A percentile compares a stretch with the other conserved stretches of the same genome.
Evolutionary conservation across 2,329 filamentous ascomycete genomes (phyloP).

Genomic region (Fusarium sp.): DNA sequence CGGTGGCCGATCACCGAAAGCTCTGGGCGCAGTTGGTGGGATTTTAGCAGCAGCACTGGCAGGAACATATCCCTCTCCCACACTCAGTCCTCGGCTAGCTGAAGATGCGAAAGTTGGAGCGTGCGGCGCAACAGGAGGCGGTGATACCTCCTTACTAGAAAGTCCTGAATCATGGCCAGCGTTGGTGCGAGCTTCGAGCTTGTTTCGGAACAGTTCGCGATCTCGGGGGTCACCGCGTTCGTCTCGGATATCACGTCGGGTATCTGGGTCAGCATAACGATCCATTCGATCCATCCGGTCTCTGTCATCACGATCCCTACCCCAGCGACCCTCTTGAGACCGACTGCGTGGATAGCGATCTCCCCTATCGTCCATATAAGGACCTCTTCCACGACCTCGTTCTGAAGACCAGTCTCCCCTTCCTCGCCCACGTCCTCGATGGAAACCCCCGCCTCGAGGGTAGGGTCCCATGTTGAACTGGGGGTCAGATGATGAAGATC

Average conservation of each 20-base stretch:
- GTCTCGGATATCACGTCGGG: slow-evolving; percentile 59
- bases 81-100: slow-evolving; percentile 57
- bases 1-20: slow-evolving; percentile 61
- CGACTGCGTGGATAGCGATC: slow-evolving; percentile 73
- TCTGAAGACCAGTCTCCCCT: slow-evolving; percentile 55
- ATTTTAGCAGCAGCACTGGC: slow-evolving; percentile 56
- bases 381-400: slow-evolving; percentile 66
- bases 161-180: slow-evolving; percentile 60
- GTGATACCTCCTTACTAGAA: slow-evolving; percentile 63
- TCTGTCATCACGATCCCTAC: slow-evolving; percentile 66
- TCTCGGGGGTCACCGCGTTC: slow-evolving; percentile 58
- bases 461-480: slow-evolving; percentile 65
- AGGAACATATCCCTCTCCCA: slow-evolving; percentile 47
- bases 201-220: slow-evolving; percentile 61
- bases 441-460: slow-evolving; percentile 66
- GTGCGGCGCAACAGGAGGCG: slow-evolving; percentile 67
- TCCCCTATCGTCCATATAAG: slow-evolving; percentile 67
- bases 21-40: slow-evolving; percentile 65
- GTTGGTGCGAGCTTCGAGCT: slow-evolving; percentile 61
- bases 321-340: slow-evolving; percentile 72
- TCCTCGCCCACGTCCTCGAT: slow-evolving; percentile 64
- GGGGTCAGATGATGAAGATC: slow-evolving; percentile 76
- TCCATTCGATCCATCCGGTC: slow-evolving; percentile 59
- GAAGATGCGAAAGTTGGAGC: slow-evolving; percentile 69
- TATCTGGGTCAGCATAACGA: slow-evolving; percentile 55